Conservation (phyloP, 192 early-diverging fungal genomes). For the Backusella liffmaniae region DNA sequence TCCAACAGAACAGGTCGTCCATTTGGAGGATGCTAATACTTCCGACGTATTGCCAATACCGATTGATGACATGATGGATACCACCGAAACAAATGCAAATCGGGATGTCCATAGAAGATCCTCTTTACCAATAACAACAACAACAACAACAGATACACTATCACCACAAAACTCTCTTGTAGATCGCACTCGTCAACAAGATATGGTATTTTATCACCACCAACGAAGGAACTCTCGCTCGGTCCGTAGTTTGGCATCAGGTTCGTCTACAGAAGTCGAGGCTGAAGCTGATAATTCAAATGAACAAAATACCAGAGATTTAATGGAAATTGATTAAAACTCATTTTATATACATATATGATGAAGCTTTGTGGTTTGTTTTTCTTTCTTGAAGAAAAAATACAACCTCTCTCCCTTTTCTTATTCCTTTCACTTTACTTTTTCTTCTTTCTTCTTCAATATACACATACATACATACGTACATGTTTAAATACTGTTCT, state of each 20-base stretch:
- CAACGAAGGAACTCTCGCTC: constrained; percentile 26
- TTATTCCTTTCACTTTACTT: neutral
- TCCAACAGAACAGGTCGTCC: constrained; percentile 28
- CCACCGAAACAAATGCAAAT: neutral
- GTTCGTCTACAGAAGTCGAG: constrained; percentile 33
- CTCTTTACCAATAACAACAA: constrained; percentile 8
- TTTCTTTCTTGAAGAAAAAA: neutral
- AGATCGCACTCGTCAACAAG: constrained; percentile 7
- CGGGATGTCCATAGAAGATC: constrained; percentile 7
- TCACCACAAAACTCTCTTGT: constrained; percentile 11
- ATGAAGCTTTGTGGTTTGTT: neutral
- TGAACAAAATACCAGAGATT: constrained; percentile 10
- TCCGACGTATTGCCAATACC: constrained; percentile 22
- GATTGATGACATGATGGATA: constrained; percentile 8
- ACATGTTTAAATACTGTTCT: neutral
- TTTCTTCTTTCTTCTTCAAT: neutral
- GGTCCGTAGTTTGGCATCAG: constrained; percentile 26
- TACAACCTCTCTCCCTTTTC: neutral
- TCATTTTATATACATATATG: neutral
- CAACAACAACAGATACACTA: neutral
- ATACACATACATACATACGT: neutral
- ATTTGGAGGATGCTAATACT: constrained; percentile 24
- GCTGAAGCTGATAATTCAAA: constrained; percentile 22
- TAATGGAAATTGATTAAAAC: constrained; percentile 24
- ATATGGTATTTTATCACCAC: constrained; percentile 23